Evolutionary conservation across 202 grass and related monocot species (phyloP).

Genomic region (Elaeis oleifera): DNA sequence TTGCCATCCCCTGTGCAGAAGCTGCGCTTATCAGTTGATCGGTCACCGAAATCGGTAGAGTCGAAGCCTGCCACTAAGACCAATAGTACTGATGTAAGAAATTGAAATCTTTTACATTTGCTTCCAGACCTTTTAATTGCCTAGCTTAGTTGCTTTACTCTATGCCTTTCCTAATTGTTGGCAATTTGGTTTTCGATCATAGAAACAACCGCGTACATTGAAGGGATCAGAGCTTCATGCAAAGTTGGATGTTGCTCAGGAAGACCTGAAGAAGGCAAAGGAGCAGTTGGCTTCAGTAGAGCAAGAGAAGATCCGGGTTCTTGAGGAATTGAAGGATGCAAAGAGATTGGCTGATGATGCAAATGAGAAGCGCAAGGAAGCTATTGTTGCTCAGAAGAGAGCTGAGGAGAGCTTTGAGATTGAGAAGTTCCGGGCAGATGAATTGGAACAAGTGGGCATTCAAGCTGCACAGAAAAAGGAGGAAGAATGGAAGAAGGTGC

Average conservation of each 20-base stretch:
- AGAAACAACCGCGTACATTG: slow-evolving; percentile 36
- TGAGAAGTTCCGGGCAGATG: slow-evolving; percentile 11
- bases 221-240: slow-evolving; percentile 53
- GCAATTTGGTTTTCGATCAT: slow-evolving; percentile 5
- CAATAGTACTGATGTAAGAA: slow-evolving; percentile 1
- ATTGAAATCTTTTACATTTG: background rate
- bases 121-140: no score
- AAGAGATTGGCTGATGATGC: slow-evolving; percentile 57
- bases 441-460: slow-evolving; percentile 26
- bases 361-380: slow-evolving; percentile 55
- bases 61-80: slow-evolving; percentile 40
- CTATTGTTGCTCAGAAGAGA: slow-evolving; percentile 31
- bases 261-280: slow-evolving; percentile 54
- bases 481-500: slow-evolving; percentile 50
- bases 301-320: slow-evolving; percentile 40
- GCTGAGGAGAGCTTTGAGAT: slow-evolving; percentile 34
- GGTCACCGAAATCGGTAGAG: slow-evolving; percentile 71
- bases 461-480: slow-evolving; percentile 38
- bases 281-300: slow-evolving; percentile 58
- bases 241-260: slow-evolving; percentile 39
- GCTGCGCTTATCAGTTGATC: slow-evolving; percentile 63
- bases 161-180: background rate
- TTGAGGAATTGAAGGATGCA: slow-evolving; percentile 51
- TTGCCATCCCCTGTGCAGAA: slow-evolving; percentile 38
- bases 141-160: no score